phyloP scores from a whole-genome alignment of 2,329 filamentous ascomycete genomes.

The Ophiostoma sp. region DNA sequence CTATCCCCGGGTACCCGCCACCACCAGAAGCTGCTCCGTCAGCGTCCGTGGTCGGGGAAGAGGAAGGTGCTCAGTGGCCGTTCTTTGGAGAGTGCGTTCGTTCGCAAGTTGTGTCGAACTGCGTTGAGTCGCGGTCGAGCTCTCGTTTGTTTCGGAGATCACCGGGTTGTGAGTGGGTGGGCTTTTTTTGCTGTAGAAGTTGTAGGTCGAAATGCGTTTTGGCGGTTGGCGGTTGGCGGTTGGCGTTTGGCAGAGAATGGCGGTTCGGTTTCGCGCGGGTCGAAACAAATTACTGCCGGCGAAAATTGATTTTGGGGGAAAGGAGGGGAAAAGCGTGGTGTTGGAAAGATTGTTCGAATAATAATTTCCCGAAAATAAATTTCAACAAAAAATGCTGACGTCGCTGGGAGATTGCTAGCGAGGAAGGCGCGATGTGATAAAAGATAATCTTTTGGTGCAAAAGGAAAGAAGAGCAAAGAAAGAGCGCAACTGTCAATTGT shows the following conservation, averaged over 20 bases:
- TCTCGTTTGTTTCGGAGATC: background rate
- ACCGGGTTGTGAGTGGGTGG: background rate
- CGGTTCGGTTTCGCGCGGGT: slow-evolving; percentile 4
- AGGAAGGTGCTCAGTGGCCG: background rate
- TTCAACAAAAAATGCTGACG: background rate
- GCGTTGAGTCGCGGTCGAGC: background rate
- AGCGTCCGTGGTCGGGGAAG: background rate
- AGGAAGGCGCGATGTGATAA: slow-evolving; percentile 5
- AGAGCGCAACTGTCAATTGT: background rate
- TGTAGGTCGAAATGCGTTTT: background rate
- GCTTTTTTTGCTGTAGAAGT: background rate
- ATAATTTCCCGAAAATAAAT: background rate
- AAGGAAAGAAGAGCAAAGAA: background rate
- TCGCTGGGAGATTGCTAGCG: background rate
- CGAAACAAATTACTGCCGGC: slow-evolving; percentile 9
- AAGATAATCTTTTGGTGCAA: background rate
- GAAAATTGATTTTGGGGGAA: slow-evolving; percentile 5
- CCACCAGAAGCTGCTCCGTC: slow-evolving; percentile 10
- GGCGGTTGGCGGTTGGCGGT: background rate
- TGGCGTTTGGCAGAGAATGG: no score
- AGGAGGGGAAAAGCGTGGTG: background rate
- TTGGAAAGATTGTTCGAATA: background rate
- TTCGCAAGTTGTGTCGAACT: background rate
- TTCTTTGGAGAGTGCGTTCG: background rate
- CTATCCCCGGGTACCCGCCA: background rate